Base-by-base conservation (phyloP, 768 basidiomycete genomes). In the Fomitopsis pulvina region DNA sequence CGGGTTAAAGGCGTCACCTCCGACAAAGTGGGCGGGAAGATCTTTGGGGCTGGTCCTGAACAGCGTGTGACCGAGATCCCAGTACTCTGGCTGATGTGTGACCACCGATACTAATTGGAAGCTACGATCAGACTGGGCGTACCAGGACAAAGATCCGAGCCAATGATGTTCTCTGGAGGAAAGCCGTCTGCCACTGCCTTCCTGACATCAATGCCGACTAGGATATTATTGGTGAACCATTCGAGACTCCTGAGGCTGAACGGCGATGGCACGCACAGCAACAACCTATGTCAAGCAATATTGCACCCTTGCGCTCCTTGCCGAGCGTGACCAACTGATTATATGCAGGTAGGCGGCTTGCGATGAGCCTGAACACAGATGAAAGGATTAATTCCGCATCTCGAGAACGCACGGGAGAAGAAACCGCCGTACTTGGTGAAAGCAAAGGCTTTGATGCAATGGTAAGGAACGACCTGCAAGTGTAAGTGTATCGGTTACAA, bases 11-110 rank as follows among this genome's bases (percentile, higher is more conserved):
- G 63, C 68, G 50, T 85, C 73, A 1, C 81, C 84, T 16, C 67
- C 63, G 12, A 84, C 50, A 57, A 85, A 83, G 0, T 65, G 60
- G 0, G 70, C 76, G 7, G 78, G 76, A 59, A 78, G 83, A 0
- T 74, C 69, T 26, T 71, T 63, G 0, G 74, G 71, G 0, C 68
- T 77, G 5, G 75, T 70, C 46, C 62, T 70, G 63, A 82, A 85
- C 18, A 85, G 68, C 34, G 73, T 66, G 54, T 83, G 80, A 2
- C 83, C 82, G 10, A 72, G 66, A 9, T 78, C 69, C 80, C 80
- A 83, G 49, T 80, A 76, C 10, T 65, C 81, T 81, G 47, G 14
- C 8, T 50, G 41, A n/a, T 11, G 21, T 27, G 24, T 4, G 21
- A 28, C 21, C 18, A n/a, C 26, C 22, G 25, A 28, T 45, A 18